A percentile compares a stretch with the other conserved stretches of the same genome.
phyloP scores from a whole-genome alignment of 495 filamentous ascomycete genomes.

The Haplographium delicatum region DNA sequence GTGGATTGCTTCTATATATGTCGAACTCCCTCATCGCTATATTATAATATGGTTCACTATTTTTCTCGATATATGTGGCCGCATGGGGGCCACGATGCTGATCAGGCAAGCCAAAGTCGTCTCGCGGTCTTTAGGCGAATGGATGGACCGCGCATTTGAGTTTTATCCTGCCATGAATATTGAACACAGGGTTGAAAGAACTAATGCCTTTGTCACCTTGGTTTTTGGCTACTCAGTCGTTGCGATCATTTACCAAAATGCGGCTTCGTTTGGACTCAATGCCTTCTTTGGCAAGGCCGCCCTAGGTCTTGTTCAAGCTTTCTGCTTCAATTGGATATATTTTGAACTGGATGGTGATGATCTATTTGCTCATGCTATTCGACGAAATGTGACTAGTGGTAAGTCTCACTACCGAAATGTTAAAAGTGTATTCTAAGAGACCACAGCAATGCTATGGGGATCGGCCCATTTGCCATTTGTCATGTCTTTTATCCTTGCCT shows the following conservation, averaged over 20 bases:
- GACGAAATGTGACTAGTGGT: conserved; percentile 39
- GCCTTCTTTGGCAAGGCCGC: conserved; percentile 57
- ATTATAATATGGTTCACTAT: conserved; percentile 46
- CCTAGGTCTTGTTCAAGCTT: conserved; percentile 52
- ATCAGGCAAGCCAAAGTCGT: conserved; percentile 24
- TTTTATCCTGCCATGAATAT: conserved; percentile 57
- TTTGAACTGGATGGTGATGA: conserved; percentile 55
- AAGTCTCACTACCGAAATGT: conserved; percentile 7
- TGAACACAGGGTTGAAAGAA: conserved; percentile 55
- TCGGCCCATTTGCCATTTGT: conserved; percentile 47
- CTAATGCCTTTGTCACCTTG: conserved; percentile 53
- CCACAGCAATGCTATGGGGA: conserved; percentile 35
- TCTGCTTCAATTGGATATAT: conserved; percentile 59
- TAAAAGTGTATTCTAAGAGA: conserved; percentile 8
- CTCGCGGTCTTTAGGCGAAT: conserved; percentile 15
- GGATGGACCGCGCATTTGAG: conserved; percentile 40
- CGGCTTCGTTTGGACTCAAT: conserved; percentile 42
- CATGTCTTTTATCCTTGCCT: conserved; percentile 51
- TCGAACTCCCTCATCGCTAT: conserved; percentile 38
- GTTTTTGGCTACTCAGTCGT: conserved; percentile 58
- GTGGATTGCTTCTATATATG: conserved; percentile 50
- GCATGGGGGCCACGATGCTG: conserved; percentile 26
- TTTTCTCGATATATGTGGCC: conserved; percentile 39
- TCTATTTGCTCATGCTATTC: conserved; percentile 51
- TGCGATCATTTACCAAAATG: conserved; percentile 50